phyloP scores from a whole-genome alignment of 2,329 filamentous ascomycete species.

The Ascocoryne sarcoides region DNA sequence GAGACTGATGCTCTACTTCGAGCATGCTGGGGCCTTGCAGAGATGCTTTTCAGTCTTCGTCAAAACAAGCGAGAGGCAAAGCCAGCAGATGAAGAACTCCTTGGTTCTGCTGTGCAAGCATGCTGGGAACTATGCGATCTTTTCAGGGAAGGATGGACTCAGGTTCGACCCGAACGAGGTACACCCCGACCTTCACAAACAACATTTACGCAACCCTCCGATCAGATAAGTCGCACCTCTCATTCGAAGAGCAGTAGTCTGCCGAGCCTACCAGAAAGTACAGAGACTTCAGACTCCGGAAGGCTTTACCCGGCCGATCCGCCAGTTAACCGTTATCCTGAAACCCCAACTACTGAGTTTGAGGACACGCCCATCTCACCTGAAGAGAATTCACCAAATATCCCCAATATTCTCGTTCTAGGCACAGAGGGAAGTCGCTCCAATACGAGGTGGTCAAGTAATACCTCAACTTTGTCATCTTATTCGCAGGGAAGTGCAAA shows the following conservation, averaged over 20 bases:
- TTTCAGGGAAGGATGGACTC: conserved; percentile 86
- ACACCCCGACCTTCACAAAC: conserved; percentile 77
- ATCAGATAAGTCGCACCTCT: conserved; percentile 37
- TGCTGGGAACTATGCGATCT: conserved; percentile 94
- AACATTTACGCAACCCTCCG: conserved; percentile 54
- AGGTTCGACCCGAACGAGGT: conserved; percentile 74
- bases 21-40: conserved; percentile 83
- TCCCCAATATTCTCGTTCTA: conserved; percentile 82
- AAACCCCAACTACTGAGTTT: conserved; percentile 92
- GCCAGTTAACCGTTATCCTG: conserved; percentile 40
- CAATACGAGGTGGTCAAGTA: conserved; percentile 72
- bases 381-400: conserved; percentile 63
- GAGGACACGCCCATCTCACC: conserved; percentile 82
- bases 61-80: conserved; percentile 71
- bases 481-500: conserved; percentile 64
- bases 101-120: conserved; percentile 81
- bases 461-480: conserved; percentile 67
- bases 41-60: conserved; percentile 85
- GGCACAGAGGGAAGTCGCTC: conserved; percentile 57
- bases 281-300: conserved; percentile 26
- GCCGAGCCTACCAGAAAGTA: conserved; percentile 40
- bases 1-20: conserved; percentile 78
- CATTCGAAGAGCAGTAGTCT: conserved; percentile 33
- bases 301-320: not conserved
- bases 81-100: conserved; percentile 68